These are phyloP conservation scores for Hydnum rufescens DNA, from an alignment of 768 basidiomycete species.

Conservation along the genomic window DNA sequence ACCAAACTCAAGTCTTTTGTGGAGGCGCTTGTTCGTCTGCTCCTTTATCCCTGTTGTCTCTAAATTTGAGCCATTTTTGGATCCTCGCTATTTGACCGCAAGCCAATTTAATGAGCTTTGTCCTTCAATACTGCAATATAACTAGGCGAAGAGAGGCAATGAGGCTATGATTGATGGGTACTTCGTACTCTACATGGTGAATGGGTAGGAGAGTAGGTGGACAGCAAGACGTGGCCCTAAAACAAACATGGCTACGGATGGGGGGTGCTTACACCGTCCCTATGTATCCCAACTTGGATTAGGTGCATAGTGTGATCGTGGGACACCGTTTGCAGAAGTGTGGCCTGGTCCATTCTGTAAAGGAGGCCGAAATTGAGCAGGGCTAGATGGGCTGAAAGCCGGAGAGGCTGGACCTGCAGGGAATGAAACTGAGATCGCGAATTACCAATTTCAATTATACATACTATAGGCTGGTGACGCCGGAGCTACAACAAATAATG, in stretches of 20 bases:
- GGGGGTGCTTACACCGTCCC: neutral
- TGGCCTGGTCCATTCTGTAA: neutral
- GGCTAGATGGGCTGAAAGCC: neutral
- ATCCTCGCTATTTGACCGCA: too few species aligned
- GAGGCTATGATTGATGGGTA: too few species aligned
- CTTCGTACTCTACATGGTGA: neutral
- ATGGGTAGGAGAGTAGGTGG: neutral
- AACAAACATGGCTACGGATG: neutral
- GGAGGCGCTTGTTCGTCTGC: too few species aligned
- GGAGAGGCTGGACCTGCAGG: neutral
- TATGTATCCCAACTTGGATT: neutral
- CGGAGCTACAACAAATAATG: slow-evolving; percentile 30
- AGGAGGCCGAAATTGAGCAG: neutral
- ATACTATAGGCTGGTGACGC: slow-evolving; percentile 60
- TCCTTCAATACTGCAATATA: too few species aligned
- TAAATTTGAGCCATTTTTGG: too few species aligned
- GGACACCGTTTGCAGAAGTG: neutral
- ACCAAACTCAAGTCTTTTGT: too few species aligned
- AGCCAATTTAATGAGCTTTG: too few species aligned
- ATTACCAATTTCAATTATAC: too few species aligned
- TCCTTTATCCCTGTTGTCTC: too few species aligned
- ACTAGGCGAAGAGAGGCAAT: too few species aligned
- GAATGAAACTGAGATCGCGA: neutral
- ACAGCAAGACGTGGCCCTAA: neutral
- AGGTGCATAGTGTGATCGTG: neutral